Percentiles rank a stretch among this genome's conserved stretches.
Evolutionary conservation across 805 yeast species (phyloP).

Genomic region (Candida ortonii): DNA sequence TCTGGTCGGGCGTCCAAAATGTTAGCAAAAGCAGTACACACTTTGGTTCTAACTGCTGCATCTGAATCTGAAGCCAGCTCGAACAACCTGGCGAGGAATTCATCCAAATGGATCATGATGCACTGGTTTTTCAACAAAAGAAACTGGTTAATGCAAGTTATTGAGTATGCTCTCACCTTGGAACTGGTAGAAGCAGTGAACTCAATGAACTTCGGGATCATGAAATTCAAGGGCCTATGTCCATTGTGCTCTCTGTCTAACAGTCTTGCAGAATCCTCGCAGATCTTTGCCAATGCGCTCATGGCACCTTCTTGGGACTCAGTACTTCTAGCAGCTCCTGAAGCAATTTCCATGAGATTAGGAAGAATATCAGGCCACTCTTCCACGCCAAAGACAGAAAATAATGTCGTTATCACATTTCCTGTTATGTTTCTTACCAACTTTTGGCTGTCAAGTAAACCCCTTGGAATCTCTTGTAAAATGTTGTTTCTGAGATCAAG

Average conservation of each 20-base stretch:
- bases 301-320: constrained; percentile 69
- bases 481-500: constrained; percentile 33
- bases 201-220: constrained; percentile 64
- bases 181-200: constrained; percentile 43
- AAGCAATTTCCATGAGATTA: constrained; percentile 60
- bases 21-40: constrained; percentile 72
- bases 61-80: constrained; percentile 61
- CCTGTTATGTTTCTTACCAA: constrained; percentile 87
- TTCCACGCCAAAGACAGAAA: constrained; percentile 60
- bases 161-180: constrained; percentile 56
- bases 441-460: constrained; percentile 51
- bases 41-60: constrained; percentile 62
- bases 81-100: constrained; percentile 62
- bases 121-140: constrained; percentile 67
- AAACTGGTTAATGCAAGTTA: constrained; percentile 75
- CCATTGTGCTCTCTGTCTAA: constrained; percentile 67
- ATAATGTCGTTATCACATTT: constrained; percentile 80
- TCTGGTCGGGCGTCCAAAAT: constrained; percentile 79
- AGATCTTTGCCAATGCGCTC: constrained; percentile 78
- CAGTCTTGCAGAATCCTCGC: constrained; percentile 76
- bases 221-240: constrained; percentile 60
- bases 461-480: constrained; percentile 37
- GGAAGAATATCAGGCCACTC: constrained; percentile 77
- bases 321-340: constrained; percentile 40
- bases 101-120: constrained; percentile 62